phyloP scores from a whole-genome alignment of 129 eudicot genomes.

The Centrapalus pauciflorus region DNA sequence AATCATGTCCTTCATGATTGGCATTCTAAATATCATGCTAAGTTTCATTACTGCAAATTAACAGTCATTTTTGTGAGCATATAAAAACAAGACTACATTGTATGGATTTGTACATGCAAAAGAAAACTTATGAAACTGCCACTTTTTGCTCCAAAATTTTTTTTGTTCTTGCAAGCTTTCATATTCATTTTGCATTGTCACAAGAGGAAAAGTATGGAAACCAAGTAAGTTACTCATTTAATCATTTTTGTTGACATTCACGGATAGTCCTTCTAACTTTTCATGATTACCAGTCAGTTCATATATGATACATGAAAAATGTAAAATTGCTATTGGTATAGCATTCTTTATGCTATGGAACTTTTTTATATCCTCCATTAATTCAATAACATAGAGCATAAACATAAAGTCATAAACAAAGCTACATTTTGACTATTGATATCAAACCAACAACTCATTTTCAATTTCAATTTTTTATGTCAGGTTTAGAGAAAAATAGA shows the following conservation, averaged over 20 bases:
- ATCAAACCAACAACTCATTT: neutral
- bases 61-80: too few relatives aligned
- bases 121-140: too few relatives aligned
- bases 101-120: neutral
- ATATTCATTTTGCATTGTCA: too few relatives aligned
- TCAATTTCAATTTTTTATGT: neutral
- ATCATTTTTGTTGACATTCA: neutral
- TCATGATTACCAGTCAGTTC: neutral
- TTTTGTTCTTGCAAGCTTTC: neutral
- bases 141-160: neutral
- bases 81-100: too few relatives aligned
- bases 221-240: neutral
- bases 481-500: neutral
- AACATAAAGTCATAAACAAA: too few relatives aligned
- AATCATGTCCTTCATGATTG: too few relatives aligned
- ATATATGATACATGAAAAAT: neutral
- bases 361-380: too few relatives aligned
- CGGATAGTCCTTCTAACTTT: neutral
- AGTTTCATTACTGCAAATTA: too few relatives aligned
- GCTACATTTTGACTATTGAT: too few relatives aligned
- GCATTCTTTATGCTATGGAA: neutral
- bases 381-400: too few relatives aligned
- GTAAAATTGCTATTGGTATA: neutral
- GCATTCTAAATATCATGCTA: too few relatives aligned
- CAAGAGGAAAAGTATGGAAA: too few relatives aligned